Percentiles rank a stretch among this genome's conserved stretches.
Evolutionary conservation across 1,284 basidiomycete genomes (phyloP).

Genomic region (Cryptococcus sp.): DNA sequence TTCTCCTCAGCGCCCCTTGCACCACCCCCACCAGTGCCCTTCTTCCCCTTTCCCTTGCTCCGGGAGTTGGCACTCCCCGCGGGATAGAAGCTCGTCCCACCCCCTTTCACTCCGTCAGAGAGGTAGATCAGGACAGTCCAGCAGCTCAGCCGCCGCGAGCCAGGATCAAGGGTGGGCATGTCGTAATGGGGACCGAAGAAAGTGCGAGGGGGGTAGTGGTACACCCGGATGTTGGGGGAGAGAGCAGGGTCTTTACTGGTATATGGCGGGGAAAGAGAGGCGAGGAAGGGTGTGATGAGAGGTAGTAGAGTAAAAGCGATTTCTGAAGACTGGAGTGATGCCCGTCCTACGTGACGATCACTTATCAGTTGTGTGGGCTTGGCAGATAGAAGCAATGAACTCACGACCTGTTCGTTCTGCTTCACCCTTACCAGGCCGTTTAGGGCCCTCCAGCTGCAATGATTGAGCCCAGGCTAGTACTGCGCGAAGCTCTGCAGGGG

Average conservation of each 20-base stretch:
- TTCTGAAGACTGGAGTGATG: conserved; percentile 59
- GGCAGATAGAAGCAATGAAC: conserved; percentile 25
- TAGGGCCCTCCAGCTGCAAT: conserved; percentile 62
- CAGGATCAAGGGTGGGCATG: conserved; percentile 17
- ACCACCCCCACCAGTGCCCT: neutral
- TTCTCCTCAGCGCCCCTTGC: conserved; percentile 48
- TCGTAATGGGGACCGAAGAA: conserved; percentile 42
- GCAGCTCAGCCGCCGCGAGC: conserved; percentile 45
- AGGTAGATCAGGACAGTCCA: conserved; percentile 80
- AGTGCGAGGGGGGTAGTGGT: conserved; percentile 34
- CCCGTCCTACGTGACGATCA: conserved; percentile 55
- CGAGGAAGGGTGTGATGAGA: conserved; percentile 60
- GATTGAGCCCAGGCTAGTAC: conserved; percentile 63
- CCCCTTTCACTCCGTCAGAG: conserved; percentile 69
- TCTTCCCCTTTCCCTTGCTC: conserved; percentile 28
- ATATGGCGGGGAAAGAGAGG: conserved; percentile 30
- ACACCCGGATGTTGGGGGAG: conserved; percentile 49
- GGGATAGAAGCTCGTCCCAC: conserved; percentile 72
- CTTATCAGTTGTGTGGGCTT: neutral
- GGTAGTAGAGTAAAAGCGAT: conserved; percentile 61
- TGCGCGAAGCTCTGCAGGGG: conserved; percentile 17
- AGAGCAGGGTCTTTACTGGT: conserved; percentile 16
- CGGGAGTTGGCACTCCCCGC: conserved; percentile 1
- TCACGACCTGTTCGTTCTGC: conserved; percentile 69
- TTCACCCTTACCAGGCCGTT: conserved; percentile 71